Percentiles rank a stretch among this genome's conserved stretches.
Evolutionary conservation across 495 filamentous ascomycete species (phyloP).

Genomic region (Xylaria grammica): DNA sequence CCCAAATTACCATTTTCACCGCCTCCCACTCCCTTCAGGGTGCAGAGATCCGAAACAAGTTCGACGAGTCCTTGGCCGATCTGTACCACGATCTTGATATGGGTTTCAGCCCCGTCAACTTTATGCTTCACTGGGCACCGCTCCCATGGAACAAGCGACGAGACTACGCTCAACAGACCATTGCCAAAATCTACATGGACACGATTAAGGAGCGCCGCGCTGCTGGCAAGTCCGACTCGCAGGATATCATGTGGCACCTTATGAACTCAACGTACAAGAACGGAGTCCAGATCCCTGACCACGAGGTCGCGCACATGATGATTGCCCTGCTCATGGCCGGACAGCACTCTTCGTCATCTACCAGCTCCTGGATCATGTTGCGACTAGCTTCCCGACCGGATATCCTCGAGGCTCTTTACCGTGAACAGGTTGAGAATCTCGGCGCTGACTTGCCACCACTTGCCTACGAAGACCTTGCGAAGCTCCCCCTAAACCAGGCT

Average conservation of each 20-base stretch:
- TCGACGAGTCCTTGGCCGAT: conserved; percentile 73
- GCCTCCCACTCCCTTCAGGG: conserved; percentile 82
- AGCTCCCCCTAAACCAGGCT: conserved; percentile 70
- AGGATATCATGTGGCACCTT: conserved; percentile 84
- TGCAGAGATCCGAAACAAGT: conserved; percentile 75
- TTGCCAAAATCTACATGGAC: conserved; percentile 78
- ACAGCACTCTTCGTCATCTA: conserved; percentile 85
- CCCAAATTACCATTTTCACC: conserved; percentile 85
- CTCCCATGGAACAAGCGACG: conserved; percentile 82
- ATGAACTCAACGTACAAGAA: conserved; percentile 82
- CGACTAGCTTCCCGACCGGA: conserved; percentile 75
- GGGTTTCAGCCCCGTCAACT: conserved; percentile 84
- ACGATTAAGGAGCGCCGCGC: conserved; percentile 72
- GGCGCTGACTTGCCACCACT: conserved; percentile 68
- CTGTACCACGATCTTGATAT: conserved; percentile 85
- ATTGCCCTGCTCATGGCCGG: conserved; percentile 89
- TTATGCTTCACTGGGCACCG: conserved; percentile 85
- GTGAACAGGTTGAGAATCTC: conserved; percentile 70
- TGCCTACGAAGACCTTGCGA: conserved; percentile 68
- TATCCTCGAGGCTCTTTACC: conserved; percentile 74
- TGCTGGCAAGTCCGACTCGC: conserved; percentile 50
- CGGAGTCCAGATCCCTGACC: conserved; percentile 70
- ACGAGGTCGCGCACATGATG: conserved; percentile 89
- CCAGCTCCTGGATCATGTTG: conserved; percentile 80
- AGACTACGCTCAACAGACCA: conserved; percentile 74